Evolutionary conservation across 1,284 basidiomycete genomes (phyloP).

Genomic region (Exobasidium cylindrosporum): DNA sequence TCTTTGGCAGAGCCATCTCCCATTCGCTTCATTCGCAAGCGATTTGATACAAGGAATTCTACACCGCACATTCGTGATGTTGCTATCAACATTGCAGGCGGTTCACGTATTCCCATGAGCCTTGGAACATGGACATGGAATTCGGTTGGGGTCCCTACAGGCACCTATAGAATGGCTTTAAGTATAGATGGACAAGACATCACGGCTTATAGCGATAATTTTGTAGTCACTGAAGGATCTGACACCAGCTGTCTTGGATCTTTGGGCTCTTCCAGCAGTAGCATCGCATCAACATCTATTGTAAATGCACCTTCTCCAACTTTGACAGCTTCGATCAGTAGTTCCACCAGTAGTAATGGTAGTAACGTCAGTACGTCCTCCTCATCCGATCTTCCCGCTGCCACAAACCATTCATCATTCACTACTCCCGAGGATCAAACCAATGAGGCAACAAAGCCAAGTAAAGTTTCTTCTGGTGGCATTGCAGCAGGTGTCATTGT

Average conservation of each 20-base stretch:
- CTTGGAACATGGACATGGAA: slow-evolving; percentile 8
- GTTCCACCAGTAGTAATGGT: neutral
- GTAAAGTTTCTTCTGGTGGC: neutral
- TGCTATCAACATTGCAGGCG: slow-evolving; percentile 4
- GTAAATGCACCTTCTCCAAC: neutral
- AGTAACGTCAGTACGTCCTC: neutral
- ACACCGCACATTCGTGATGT: neutral
- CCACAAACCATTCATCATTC: neutral
- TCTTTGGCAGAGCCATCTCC: neutral
- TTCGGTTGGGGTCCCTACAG: neutral
- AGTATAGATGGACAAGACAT: neutral
- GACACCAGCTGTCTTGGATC: slow-evolving; percentile 1
- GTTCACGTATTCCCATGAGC: slow-evolving; percentile 1
- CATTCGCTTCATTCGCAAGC: neutral
- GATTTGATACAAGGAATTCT: neutral
- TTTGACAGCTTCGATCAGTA: neutral
- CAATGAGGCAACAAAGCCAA: neutral
- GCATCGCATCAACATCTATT: neutral
- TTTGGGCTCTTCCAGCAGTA: neutral
- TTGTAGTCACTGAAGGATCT: neutral
- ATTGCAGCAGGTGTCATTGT: slow-evolving; percentile 10
- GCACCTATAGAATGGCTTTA: slow-evolving; percentile 1
- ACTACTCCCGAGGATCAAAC: neutral
- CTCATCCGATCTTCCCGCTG: neutral
- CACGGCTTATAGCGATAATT: neutral